Conservation (phyloP, 169 alveolate genomes). For the Plasmodium adleri region DNA sequence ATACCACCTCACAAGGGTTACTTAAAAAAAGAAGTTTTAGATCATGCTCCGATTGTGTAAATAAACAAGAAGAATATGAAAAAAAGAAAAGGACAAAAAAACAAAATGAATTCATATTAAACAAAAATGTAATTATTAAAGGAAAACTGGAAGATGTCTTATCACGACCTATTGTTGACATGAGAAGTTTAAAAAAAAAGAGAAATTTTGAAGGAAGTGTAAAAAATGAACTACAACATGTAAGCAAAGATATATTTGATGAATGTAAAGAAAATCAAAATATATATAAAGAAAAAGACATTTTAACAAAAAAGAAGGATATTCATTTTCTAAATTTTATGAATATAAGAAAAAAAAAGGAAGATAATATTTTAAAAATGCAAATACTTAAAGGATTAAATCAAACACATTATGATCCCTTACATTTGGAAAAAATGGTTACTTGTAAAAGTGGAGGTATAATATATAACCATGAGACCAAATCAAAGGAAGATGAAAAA, state of each 20-base stretch:
- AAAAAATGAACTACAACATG: too few relatives aligned
- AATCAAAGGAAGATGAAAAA: not conserved
- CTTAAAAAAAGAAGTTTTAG: constrained; percentile 38
- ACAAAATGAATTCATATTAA: too few relatives aligned
- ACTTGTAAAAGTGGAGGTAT: not conserved
- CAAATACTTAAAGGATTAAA: constrained; percentile 54
- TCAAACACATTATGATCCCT: constrained; percentile 37
- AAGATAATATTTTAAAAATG: constrained; percentile 21
- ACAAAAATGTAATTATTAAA: too few relatives aligned
- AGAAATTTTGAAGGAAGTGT: too few relatives aligned
- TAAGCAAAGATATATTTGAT: not conserved
- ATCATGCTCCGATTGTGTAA: not conserved
- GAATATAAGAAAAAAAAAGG: constrained; percentile 17
- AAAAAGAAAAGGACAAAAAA: too few relatives aligned
- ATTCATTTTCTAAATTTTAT: not conserved
- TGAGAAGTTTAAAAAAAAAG: too few relatives aligned
- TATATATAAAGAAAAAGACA: not conserved
- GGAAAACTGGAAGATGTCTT: too few relatives aligned
- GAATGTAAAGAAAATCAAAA: not conserved
- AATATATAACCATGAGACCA: too few relatives aligned
- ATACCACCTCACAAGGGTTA: not conserved
- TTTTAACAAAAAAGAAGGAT: not conserved
- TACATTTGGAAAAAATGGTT: constrained; percentile 28
- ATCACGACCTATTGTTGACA: too few relatives aligned
- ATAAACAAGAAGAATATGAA: too few relatives aligned